These are phyloP conservation scores for Thelonectria discophora DNA, from an alignment of 2,329 filamentous ascomycete genomes.

Conservation along the genomic window DNA sequence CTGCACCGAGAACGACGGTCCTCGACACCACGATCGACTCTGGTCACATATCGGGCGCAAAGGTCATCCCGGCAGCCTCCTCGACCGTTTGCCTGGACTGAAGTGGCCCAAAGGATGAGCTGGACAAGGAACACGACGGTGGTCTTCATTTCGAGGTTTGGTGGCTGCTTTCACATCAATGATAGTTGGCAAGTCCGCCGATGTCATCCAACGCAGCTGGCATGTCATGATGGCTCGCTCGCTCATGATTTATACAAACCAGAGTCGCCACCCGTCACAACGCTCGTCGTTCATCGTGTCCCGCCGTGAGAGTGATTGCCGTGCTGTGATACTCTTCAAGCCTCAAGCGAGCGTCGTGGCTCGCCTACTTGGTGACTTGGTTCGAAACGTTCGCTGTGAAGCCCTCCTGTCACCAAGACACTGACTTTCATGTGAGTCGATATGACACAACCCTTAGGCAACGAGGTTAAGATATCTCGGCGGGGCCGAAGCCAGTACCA, in stretches of 20 bases:
- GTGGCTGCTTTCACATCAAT: not conserved
- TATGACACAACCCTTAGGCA: constrained; percentile 4
- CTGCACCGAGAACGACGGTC: constrained; percentile 30
- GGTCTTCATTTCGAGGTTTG: constrained; percentile 14
- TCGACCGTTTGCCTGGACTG: not conserved
- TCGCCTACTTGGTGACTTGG: not conserved
- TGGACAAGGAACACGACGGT: constrained; percentile 2
- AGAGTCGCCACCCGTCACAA: too few species aligned
- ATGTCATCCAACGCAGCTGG: not conserved
- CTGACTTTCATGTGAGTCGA: constrained; percentile 7
- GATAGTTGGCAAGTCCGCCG: not conserved
- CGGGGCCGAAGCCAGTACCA: not conserved
- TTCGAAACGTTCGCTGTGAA: constrained; percentile 1
- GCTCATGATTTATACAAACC: constrained; percentile 14
- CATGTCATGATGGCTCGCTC: not conserved
- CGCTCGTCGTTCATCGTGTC: not conserved
- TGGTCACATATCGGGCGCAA: constrained; percentile 33
- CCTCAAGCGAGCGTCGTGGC: constrained; percentile 9
- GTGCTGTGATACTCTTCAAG: not conserved
- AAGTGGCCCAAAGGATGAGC: constrained; percentile 3
- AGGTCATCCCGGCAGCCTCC: constrained; percentile 26
- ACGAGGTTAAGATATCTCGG: not conserved
- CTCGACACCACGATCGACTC: constrained; percentile 18
- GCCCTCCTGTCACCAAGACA: not conserved
- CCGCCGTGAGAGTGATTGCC: not conserved